Percentiles rank a stretch among this genome's conserved stretches.
Evolutionary conservation across 2,329 filamentous ascomycete species (phyloP).

Genomic region (Calonectria henricotiae): DNA sequence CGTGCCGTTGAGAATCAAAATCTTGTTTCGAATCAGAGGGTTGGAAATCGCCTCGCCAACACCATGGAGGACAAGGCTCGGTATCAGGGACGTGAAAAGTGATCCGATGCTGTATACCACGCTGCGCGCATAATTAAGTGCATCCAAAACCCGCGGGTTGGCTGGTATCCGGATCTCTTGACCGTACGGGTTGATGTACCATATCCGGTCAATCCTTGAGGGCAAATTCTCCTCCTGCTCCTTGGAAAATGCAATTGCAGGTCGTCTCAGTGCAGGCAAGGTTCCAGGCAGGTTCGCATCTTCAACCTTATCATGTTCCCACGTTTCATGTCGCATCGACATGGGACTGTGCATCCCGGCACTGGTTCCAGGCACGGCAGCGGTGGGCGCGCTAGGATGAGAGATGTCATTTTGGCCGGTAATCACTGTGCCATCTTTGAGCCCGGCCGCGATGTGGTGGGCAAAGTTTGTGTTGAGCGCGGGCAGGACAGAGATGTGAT

Average conservation of each 20-base stretch:
- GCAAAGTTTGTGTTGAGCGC: constrained; percentile 97
- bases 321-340: constrained; percentile 63
- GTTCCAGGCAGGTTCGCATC: constrained; percentile 88
- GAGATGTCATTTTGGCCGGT: constrained; percentile 95
- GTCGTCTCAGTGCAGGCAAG: constrained; percentile 83
- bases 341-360: constrained; percentile 54
- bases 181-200: constrained; percentile 99
- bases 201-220: constrained; percentile 84
- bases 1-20: constrained; percentile 88
- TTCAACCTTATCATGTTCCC: constrained; percentile 78
- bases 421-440: constrained; percentile 84
- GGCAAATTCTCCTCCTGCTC: constrained; percentile 81
- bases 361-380: constrained; percentile 55
- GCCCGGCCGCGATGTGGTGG: constrained; percentile 90
- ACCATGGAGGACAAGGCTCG: constrained; percentile 82
- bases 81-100: constrained; percentile 90
- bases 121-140: constrained; percentile 76
- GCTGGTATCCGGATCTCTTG: constrained; percentile 91
- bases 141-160: constrained; percentile 84
- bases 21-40: constrained; percentile 74
- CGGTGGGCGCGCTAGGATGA: constrained; percentile 81
- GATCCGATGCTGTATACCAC: constrained; percentile 96
- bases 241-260: constrained; percentile 89
- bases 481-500: constrained; percentile 84
- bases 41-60: constrained; percentile 75